Evolutionary conservation across 768 basidiomycete species (phyloP).

Genomic region (Hemileccinum rubropunctum): DNA sequence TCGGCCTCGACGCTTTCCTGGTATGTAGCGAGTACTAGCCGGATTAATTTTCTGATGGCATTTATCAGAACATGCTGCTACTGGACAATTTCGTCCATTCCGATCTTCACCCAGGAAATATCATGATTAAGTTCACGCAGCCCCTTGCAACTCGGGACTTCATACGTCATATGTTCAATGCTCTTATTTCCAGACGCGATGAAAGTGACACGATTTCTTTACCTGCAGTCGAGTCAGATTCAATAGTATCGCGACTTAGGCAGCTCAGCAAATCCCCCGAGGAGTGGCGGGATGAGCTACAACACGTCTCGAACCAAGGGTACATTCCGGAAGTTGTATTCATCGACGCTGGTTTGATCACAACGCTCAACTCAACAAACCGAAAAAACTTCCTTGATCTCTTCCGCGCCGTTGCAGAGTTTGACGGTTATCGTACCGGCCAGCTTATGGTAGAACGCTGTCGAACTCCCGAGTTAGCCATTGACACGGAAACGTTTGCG

Average conservation of each 20-base stretch:
- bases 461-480: conserved; percentile 82
- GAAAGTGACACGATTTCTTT: conserved; percentile 21
- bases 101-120: conserved; percentile 91
- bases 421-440: conserved; percentile 94
- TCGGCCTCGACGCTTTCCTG: conserved; percentile 93
- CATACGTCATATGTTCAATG: conserved; percentile 55
- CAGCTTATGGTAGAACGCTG: conserved; percentile 96
- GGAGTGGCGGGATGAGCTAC: conserved; percentile 71
- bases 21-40: conserved; percentile 42
- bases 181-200: conserved; percentile 45
- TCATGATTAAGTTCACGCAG: conserved; percentile 96
- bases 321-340: conserved; percentile 95
- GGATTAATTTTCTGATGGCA: conserved; percentile 1
- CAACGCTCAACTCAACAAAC: conserved; percentile 78
- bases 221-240: conserved; percentile 45
- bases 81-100: conserved; percentile 97
- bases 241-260: conserved; percentile 69
- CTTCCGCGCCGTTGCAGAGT: conserved; percentile 92
- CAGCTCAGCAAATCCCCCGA: conserved; percentile 52
- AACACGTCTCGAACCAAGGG: conserved; percentile 58
- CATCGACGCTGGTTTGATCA: conserved; percentile 94
- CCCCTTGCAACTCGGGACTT: conserved; percentile 70
- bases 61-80: conserved; percentile 87
- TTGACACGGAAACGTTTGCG: conserved; percentile 94
- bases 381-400: conserved; percentile 94